These are phyloP conservation scores for Helicostylum pulchrum DNA, from an alignment of 192 early-diverging fungal species.

Conservation along the genomic window DNA sequence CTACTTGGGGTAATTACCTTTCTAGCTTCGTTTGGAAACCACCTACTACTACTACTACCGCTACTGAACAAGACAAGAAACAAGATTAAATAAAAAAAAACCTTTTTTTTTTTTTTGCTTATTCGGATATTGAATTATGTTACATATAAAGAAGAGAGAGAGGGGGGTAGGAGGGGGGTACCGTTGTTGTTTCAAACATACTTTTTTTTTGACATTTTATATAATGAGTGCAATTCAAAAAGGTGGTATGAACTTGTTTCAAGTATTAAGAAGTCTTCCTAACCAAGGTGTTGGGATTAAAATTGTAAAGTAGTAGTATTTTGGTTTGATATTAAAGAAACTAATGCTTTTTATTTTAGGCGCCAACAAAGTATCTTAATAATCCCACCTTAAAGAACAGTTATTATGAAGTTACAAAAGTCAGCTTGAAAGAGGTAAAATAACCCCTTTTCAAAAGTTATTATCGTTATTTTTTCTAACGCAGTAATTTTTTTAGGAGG, in stretches of 20 bases:
- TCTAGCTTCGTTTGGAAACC: constrained; percentile 14
- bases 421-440: constrained; percentile 21
- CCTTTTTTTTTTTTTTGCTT: background rate
- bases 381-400: constrained; percentile 17
- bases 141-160: no score
- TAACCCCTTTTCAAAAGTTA: background rate
- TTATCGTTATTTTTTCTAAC: background rate
- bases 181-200: background rate
- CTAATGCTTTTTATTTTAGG: background rate
- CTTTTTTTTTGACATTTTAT: background rate
- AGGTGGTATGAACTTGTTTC: constrained; percentile 15
- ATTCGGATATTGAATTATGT: no score
- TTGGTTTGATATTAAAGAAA: no score
- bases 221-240: constrained; percentile 8
- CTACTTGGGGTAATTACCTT: constrained; percentile 19
- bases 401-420: constrained; percentile 29
- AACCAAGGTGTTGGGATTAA: constrained; percentile 17
- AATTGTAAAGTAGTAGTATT: background rate
- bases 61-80: constrained; percentile 1
- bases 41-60: background rate
- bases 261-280: constrained; percentile 13
- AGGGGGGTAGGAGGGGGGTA: background rate
- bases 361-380: constrained; percentile 19
- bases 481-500: constrained; percentile 16
- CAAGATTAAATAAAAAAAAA: background rate